Base-by-base conservation (phyloP, 352 stramenopile genomes). In the Globisporangium viniferum region DNA sequence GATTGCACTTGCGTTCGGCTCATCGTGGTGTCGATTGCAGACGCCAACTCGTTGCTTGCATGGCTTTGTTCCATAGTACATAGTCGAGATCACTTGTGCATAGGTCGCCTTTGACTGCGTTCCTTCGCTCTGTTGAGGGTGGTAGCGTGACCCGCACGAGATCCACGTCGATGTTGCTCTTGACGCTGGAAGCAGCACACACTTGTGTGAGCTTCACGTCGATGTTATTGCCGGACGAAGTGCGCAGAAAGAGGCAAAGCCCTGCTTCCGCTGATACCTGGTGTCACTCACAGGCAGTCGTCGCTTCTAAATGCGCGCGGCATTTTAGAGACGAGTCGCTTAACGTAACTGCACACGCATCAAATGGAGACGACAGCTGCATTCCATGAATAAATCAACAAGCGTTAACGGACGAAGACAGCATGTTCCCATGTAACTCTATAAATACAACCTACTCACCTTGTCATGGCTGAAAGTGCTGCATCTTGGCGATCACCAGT, bases 21-120 rank as follows among this genome's bases (percentile, higher is more conserved):
- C n/a, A 4, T 24, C 8, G 14, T 29, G n/a, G 12, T n/a, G 39
- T 54, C 56, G 31, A 31, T 29, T 12, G 29, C 12, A 24, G 31
- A 22, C n/a, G n/a, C 31, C 48, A 36, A 44, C 31, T 59, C 35
- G 48, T 44, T 44, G 10, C 22, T 41, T 51, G 31, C 48, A 39
- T 20, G 61, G 48, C 9, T 27, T 39, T 59, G 46, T 10, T 66
- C 61, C 61, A 66, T 59, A 35, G 15, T 58, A 46, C 61, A 66
- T 66, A 49, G 33, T 66, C 61, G 5, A 12, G 41, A 48, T 20
- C 22, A 46, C 60, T 58, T 15, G 29, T 3, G 12, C 56, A 29
- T 31, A 18, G 15, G 54, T 31, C 44, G 18, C 14, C 3, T 27
- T 27, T 20, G 41, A 5, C 15, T n/a, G 41, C 3, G 39, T 46